Base-by-base conservation (phyloP, 106 monocot genomes). In the Cymbidium sinense region DNA sequence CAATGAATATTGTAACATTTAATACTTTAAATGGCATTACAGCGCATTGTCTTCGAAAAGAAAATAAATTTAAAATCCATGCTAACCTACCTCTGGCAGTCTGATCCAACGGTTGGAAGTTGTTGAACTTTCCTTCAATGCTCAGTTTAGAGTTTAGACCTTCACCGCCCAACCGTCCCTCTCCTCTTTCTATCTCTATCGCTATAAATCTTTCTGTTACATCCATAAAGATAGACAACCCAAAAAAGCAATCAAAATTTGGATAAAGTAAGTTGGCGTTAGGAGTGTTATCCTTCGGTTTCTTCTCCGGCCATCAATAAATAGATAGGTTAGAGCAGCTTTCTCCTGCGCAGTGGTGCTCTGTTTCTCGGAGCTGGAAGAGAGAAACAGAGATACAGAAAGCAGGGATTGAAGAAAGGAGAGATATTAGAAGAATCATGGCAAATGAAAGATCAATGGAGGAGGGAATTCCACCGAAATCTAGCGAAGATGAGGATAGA, bases 401-500 rank as follows among this genome's bases (percentile, higher is more conserved):
- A 12, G 43, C 19, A 75, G 67, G 33, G 21, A 54, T 29, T 11
- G 72, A 70, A 65, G 75, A 27, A 44, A 70, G 77, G 47, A 70
- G 30, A 20, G 54, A 50, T 12, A 27, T 2, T 50, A 54, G 51
- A 23, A 54, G 51, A 23, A 76, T 76, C 71, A 82, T 70, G 37
- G 58, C 19, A 12, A 34, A 15, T 2, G 82, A 82, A 73, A 83
- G 80, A 73, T 23, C 43, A 3, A 30, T 83, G 87, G 83, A 83
- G 77, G 87, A 87, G 33, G 83, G 87, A 21, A 15, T 17, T 21
- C 67, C 2, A 44, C 54, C 17, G 4, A 44, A 35, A 50, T 34
- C 20, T 3, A 43, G 11, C 13, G 47, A 70, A 0, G 77, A 43
- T 13, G 64, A 34, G 12, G 21, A 17, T 41, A 55, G 7, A 21